Evolutionary conservation across 2,329 filamentous ascomycete genomes (phyloP), one percentile per base, ranked within the genome.

Genomic region (Didymella pinodella): DNA sequence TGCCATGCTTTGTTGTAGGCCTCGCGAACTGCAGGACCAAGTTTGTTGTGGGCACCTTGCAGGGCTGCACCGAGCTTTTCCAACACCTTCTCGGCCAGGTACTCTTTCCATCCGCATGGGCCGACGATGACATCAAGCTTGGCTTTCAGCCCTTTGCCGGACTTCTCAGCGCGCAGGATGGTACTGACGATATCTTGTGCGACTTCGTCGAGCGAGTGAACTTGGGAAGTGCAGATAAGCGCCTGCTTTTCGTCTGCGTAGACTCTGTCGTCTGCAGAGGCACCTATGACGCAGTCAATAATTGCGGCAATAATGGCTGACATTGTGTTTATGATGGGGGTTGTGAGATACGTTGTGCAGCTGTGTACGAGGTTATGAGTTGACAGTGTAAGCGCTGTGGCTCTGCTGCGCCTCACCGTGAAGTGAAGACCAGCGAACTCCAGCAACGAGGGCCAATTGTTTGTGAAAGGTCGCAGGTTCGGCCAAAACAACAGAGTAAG

Each of bases 101-200:
- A 66, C 45, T 76, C 66, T 10, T 62, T 71, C 75, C 73, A 78
- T 34, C 71, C 68, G 11, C 59, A 57, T 2, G 63, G 43, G 18
- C 66, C 59, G 14, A 76, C 64, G 29, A 69, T 63, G 41, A 67
- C 51, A 26, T 75, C 64, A n/a, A 76, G 65, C 12, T 65, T 53
- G 40, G 61, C 59, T 6, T 58, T 58, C 0, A 76, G 65, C 3
- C 54, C 51, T 11, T 53, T 40, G 18, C 64, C 58, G n/a, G 59
- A 59, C 4, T 69, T 65, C 12, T 68, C 59, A 28, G 59, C 63
- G 7, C 32, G 32, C 7, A 68, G 29, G 14, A 75, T 57, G n/a
- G 62, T 48, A 16, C 57, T 32, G 46, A 71, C 57, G 14, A 73
- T 62, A 28, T 69, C 36, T 1, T 65, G 41, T 4, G 66, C 70